Conservation (phyloP, 345 rosid genomes). For the Salix purpurea region DNA sequence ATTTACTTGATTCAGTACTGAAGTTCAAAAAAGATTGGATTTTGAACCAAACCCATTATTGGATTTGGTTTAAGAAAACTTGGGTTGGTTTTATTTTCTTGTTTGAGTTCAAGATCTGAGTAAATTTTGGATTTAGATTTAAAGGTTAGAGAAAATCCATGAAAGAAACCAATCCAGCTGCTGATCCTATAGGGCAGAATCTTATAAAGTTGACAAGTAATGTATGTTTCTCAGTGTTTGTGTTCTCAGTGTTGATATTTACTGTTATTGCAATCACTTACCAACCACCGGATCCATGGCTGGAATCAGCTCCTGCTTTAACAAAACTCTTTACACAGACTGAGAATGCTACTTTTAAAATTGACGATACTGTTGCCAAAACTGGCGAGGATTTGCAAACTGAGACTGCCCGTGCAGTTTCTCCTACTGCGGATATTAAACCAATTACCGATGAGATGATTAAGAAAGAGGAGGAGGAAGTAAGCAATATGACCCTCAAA, state of each 20-base stretch:
- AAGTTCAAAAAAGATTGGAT: neutral
- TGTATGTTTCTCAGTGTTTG: slow-evolving; percentile 89
- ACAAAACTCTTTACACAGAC: slow-evolving; percentile 63
- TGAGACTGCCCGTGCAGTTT: slow-evolving; percentile 9
- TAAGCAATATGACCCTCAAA: slow-evolving; percentile 11
- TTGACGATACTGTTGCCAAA: slow-evolving; percentile 58
- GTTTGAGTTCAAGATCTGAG: slow-evolving; percentile 10
- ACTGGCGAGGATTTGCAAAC: slow-evolving; percentile 76
- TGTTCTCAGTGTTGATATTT: slow-evolving; percentile 72
- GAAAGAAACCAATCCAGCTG: slow-evolving; percentile 58
- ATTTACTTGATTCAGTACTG: neutral
- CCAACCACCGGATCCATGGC: slow-evolving; percentile 98
- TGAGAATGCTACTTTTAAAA: slow-evolving; percentile 77
- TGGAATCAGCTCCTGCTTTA: slow-evolving; percentile 80
- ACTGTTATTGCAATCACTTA: slow-evolving; percentile 83
- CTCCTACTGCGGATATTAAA: slow-evolving; percentile 1
- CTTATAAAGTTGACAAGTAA: slow-evolving; percentile 75
- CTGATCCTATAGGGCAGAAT: slow-evolving; percentile 79
- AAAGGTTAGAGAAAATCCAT: slow-evolving; percentile 24
- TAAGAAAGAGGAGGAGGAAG: slow-evolving; percentile 18
- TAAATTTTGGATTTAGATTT: slow-evolving; percentile 8
- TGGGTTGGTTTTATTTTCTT: slow-evolving; percentile 1
- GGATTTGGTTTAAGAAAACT: neutral
- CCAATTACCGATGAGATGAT: slow-evolving; percentile 27
- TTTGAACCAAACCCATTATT: neutral